Evolutionary conservation across 176 grass and related monocot species (phyloP).

Genomic region (Aegilops speltoides): DNA sequence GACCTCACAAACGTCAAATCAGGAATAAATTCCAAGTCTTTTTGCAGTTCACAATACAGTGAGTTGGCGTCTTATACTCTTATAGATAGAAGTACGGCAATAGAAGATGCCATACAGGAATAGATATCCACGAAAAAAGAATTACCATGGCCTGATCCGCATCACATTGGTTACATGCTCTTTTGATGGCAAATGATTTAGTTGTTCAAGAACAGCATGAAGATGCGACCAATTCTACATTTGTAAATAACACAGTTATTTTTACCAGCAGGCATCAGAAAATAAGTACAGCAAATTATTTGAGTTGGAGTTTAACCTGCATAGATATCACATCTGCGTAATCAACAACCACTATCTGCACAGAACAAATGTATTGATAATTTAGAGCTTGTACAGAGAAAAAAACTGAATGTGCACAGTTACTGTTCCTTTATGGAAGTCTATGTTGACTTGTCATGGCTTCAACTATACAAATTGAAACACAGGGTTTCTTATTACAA

Average conservation of each 20-base stretch:
- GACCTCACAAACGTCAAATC: slow-evolving; percentile 1
- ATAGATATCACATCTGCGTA: slow-evolving; percentile 89
- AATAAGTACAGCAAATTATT: slow-evolving; percentile 23
- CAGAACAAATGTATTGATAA: background rate
- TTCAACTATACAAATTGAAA: slow-evolving; percentile 5
- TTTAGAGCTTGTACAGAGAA: slow-evolving; percentile 2
- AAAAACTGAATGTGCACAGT: background rate
- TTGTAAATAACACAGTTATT: slow-evolving; percentile 29
- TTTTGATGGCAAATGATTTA: slow-evolving; percentile 77
- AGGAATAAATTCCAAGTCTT: slow-evolving; percentile 20
- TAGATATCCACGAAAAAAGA: slow-evolving; percentile 21
- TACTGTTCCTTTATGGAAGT: slow-evolving; percentile 10
- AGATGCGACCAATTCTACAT: slow-evolving; percentile 91
- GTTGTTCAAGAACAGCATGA: slow-evolving; percentile 76
- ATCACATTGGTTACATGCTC: slow-evolving; percentile 94
- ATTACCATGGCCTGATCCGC: slow-evolving; percentile 92
- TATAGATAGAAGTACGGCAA: background rate
- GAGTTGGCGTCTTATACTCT: background rate
- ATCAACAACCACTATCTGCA: slow-evolving; percentile 83
- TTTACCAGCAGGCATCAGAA: slow-evolving; percentile 20
- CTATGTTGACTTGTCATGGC: background rate
- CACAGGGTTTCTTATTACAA: background rate
- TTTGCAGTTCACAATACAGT: background rate
- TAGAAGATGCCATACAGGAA: slow-evolving; percentile 8
- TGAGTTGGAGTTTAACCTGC: slow-evolving; percentile 61